Evolutionary conservation across 257 asterid genomes (phyloP).

Genomic region (Plantago major): DNA sequence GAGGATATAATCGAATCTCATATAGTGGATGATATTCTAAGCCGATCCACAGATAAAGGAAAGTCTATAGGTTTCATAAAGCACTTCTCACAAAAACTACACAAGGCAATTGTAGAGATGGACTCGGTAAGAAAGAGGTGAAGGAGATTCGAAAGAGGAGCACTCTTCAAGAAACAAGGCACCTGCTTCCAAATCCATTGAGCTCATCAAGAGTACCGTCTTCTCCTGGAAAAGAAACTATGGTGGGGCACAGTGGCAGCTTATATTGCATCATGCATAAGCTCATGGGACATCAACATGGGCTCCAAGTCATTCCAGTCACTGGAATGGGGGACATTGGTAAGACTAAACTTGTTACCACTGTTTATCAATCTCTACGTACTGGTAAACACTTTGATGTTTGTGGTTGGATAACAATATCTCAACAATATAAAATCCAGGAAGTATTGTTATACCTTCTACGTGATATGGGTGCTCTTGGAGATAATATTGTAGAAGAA

Average conservation of each 20-base stretch:
- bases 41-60: no score
- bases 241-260: no score
- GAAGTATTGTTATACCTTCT: neutral
- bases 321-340: constrained; percentile 4
- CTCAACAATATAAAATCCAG: neutral
- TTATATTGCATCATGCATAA: no score
- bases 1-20: neutral
- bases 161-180: neutral
- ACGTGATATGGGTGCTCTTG: neutral
- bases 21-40: no score
- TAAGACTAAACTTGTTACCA: constrained; percentile 1
- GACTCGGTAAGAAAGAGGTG: neutral
- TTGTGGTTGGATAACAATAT: no score
- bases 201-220: no score
- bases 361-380: neutral
- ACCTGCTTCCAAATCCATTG: neutral
- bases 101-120: neutral
- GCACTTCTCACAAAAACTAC: neutral
- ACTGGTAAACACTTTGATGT: no score
- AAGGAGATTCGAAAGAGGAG: neutral
- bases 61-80: neutral
- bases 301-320: neutral
- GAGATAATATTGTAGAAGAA: neutral
- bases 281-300: neutral
- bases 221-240: no score